Evolutionary conservation across 177 flowering plant species (phyloP).

Genomic region (Vitis hybrid): DNA sequence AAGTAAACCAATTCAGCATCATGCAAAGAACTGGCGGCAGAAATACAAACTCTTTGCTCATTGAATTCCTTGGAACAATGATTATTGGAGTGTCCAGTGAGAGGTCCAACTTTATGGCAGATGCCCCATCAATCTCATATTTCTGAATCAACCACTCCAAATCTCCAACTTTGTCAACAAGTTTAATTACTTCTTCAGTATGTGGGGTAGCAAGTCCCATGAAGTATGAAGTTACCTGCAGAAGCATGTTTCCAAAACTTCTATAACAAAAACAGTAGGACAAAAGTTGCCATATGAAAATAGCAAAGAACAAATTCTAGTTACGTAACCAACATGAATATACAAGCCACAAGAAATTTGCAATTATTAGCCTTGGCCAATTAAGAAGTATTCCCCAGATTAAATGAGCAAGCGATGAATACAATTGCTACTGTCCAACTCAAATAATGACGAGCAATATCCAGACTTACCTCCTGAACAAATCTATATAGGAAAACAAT

Average conservation of each 20-base stretch:
- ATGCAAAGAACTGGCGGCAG: constrained; percentile 1
- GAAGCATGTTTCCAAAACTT: constrained; percentile 6
- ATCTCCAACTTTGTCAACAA: constrained; percentile 95
- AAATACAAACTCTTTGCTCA: constrained; percentile 81
- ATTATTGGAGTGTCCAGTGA: constrained; percentile 93
- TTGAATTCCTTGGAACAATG: constrained; percentile 76
- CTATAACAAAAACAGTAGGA: background rate
- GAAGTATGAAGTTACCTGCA: constrained; percentile 85
- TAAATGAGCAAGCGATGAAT: background rate
- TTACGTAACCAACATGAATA: background rate
- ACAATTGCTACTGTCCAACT: background rate
- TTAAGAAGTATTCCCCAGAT: background rate
- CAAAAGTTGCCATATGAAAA: background rate
- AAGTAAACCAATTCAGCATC: background rate
- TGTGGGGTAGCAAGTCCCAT: constrained; percentile 95
- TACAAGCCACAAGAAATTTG: background rate
- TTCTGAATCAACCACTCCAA: constrained; percentile 96
- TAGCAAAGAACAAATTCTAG: background rate
- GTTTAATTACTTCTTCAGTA: constrained; percentile 88
- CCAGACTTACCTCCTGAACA: constrained; percentile 80
- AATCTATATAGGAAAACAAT: constrained; percentile 92
- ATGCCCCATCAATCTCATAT: constrained; percentile 93
- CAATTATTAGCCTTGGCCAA: background rate
- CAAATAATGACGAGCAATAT: background rate
- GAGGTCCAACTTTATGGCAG: constrained; percentile 87